phyloP scores from a whole-genome alignment of 2,329 filamentous ascomycete genomes.

The Conoideocrella luteorostrata region DNA sequence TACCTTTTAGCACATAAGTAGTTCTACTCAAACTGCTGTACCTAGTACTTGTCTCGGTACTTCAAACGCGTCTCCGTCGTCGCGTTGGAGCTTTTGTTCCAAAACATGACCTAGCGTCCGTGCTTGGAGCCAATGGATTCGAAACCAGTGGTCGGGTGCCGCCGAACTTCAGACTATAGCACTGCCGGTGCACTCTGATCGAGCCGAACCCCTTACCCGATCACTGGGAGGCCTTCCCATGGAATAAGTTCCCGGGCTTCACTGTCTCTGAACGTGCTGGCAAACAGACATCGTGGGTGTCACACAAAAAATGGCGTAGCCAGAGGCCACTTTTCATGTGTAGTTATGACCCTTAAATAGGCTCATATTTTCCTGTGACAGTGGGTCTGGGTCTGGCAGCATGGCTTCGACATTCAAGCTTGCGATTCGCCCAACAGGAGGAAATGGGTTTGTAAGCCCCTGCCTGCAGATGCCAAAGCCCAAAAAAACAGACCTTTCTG shows the following conservation, averaged over 20 bases:
- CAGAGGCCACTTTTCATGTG: too few relatives aligned
- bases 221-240: neutral
- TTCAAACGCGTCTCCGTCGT: neutral
- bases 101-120: neutral
- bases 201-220: neutral
- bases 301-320: too few relatives aligned
- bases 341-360: too few relatives aligned
- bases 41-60: neutral
- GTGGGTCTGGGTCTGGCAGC: slow-evolving; percentile 5
- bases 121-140: neutral
- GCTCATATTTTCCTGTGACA: too few relatives aligned
- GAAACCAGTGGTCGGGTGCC: neutral
- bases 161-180: neutral
- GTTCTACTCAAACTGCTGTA: neutral
- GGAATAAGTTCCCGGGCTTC: neutral
- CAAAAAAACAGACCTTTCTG: neutral
- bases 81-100: neutral
- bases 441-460: slow-evolving; percentile 1
- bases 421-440: neutral
- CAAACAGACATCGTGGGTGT: slow-evolving; percentile 2
- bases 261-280: neutral
- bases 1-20: neutral
- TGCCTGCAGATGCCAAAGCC: slow-evolving; percentile 2
- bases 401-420: slow-evolving; percentile 1
- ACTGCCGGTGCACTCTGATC: neutral